Percentiles rank a stretch among this genome's conserved stretches.
Evolutionary conservation across 176 grass and related monocot species (phyloP).

Genomic region (Hordeum marinum): DNA sequence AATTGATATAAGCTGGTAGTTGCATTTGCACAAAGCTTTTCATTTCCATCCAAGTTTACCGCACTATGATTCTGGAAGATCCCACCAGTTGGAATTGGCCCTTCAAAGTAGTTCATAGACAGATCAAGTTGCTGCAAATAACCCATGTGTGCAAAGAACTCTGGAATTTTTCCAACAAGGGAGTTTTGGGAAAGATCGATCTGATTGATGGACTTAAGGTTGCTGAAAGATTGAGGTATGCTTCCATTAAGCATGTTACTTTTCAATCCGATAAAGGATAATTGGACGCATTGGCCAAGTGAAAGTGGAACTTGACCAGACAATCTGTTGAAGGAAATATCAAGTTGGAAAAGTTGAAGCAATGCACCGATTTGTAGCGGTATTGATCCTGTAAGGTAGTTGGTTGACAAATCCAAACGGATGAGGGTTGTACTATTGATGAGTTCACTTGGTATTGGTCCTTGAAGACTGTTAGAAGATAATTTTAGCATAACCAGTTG

Average conservation of each 20-base stretch:
- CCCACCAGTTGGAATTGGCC: not conserved
- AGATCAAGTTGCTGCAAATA: not conserved
- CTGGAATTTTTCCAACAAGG: not conserved
- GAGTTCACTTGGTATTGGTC: not conserved
- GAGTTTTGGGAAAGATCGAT: constrained; percentile 7
- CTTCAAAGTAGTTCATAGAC: not conserved
- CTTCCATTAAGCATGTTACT: not conserved
- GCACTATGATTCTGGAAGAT: not conserved
- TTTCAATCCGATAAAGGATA: not conserved
- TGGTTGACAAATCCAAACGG: not conserved
- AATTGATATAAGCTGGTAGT: not conserved
- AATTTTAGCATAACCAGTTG: not conserved
- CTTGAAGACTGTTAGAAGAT: not conserved
- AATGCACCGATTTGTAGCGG: not conserved
- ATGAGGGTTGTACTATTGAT: not conserved
- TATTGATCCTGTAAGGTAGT: not conserved
- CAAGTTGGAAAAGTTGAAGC: not conserved
- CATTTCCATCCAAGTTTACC: not conserved
- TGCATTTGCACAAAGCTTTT: not conserved
- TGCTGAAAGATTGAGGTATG: not conserved
- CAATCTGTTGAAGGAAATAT: not conserved
- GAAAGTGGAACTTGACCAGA: constrained; percentile 1
- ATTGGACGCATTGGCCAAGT: not conserved
- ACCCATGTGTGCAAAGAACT: not conserved
- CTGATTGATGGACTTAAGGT: not conserved